Evolutionary conservation across 2,329 filamentous ascomycete genomes (phyloP).

Genomic region (Diaporthe caulivora): DNA sequence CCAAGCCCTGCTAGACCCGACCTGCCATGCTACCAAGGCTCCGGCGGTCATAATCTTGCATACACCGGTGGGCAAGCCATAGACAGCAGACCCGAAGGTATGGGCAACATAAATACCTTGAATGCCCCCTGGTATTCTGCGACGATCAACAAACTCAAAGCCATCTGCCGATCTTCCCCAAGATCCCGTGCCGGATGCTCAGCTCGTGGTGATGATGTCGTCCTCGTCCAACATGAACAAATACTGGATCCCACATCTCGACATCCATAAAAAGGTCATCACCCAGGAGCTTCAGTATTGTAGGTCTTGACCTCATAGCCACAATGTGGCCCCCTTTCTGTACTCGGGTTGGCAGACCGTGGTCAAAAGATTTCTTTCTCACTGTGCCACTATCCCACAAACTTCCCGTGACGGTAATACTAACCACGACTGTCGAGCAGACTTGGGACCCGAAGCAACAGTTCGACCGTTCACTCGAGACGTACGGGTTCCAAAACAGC

Average conservation of each 20-base stretch:
- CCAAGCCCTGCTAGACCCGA: slow-evolving; percentile 22
- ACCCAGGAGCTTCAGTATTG: slow-evolving; percentile 68
- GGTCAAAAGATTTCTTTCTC: neutral
- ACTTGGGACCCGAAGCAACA: slow-evolving; percentile 69
- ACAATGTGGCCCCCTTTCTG: neutral
- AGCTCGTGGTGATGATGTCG: slow-evolving; percentile 12
- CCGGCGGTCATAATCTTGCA: slow-evolving; percentile 7
- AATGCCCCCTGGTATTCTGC: slow-evolving; percentile 9
- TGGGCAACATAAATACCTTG: slow-evolving; percentile 30
- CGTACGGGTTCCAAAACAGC: slow-evolving; percentile 53
- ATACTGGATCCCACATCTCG: slow-evolving; percentile 71
- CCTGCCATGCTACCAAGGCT: slow-evolving; percentile 28
- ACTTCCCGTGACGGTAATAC: neutral
- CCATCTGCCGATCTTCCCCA: slow-evolving; percentile 9
- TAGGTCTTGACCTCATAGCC: neutral
- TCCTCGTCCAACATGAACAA: slow-evolving; percentile 61
- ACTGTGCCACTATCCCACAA: neutral
- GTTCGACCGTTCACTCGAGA: slow-evolving; percentile 69
- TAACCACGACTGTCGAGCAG: slow-evolving; percentile 4
- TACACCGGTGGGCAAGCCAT: slow-evolving; percentile 3
- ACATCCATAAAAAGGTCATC: slow-evolving; percentile 72
- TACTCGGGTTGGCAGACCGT: neutral
- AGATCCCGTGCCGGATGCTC: slow-evolving; percentile 3
- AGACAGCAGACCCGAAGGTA: slow-evolving; percentile 9
- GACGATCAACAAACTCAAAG: slow-evolving; percentile 2